These are phyloP conservation scores for Dillenia suffruticosa DNA, from an alignment of 164 flowering plant species.

Conservation along the genomic window DNA sequence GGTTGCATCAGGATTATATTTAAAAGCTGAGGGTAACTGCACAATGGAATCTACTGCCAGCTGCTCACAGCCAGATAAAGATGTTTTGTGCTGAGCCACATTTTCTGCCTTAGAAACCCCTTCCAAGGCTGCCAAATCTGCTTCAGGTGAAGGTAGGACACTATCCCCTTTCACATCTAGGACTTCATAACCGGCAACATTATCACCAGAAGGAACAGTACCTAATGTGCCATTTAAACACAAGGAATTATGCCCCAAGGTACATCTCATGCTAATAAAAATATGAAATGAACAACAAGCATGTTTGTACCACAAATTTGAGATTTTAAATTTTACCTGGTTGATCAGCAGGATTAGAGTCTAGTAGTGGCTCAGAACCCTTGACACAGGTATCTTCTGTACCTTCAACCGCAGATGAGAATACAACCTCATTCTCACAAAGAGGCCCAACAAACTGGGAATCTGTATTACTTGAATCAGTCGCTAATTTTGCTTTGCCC, in stretches of 20 bases:
- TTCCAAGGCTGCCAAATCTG: not conserved
- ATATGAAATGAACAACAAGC: too few species aligned
- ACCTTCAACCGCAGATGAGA: constrained; percentile 10
- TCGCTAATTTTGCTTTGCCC: constrained; percentile 9
- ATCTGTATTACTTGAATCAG: constrained; percentile 14
- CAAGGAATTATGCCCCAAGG: constrained; percentile 8
- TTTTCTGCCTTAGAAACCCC: too few species aligned
- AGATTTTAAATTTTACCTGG: constrained; percentile 21
- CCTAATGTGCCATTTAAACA: constrained; percentile 8
- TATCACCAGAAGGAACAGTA: constrained; percentile 12
- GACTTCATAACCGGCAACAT: constrained; percentile 5
- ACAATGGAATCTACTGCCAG: too few species aligned
- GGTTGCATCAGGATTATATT: too few species aligned
- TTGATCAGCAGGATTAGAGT: constrained; percentile 9
- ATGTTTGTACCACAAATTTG: not conserved
- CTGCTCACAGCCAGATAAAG: too few species aligned
- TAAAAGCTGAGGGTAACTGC: too few species aligned
- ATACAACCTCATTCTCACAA: constrained; percentile 11
- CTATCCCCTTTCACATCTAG: constrained; percentile 14
- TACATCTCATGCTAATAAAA: too few species aligned
- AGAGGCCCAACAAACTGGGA: constrained; percentile 11
- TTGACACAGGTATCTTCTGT: constrained; percentile 1
- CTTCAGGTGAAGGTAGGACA: constrained; percentile 3
- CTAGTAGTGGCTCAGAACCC: constrained; percentile 7
- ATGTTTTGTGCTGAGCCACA: too few species aligned